Base-by-base conservation (phyloP, 179 eudicot species). In the Amaranthus tricolor region DNA sequence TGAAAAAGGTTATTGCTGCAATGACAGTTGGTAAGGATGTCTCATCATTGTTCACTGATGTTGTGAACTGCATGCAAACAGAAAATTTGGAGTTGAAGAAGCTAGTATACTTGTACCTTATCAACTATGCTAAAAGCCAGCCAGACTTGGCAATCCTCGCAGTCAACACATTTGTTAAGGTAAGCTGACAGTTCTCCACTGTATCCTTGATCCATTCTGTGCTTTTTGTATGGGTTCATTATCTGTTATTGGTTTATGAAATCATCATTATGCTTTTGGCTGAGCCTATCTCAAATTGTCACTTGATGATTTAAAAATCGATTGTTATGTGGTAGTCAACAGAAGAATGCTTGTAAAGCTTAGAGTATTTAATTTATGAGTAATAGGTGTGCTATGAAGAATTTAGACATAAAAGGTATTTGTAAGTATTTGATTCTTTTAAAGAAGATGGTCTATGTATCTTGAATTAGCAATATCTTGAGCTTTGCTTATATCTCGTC, bases 21-120 rank as follows among this genome's bases (percentile, higher is more conserved):
- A 95, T 95, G 99, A 95, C 99, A 48, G 99, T 95, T 74, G 99
- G 98, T 73, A 95, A 95, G 81, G 99, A 95, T 77, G 99, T 95
- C 24, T 95, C 98, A 49, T 95, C 99, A 19, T 84, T 95, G 75
- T 95, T 95, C 83, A 95, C 98, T 55, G 98, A 95, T 80, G 99
- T 95, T 80, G 96, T 95, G 79, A 95, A 93, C 77, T 95, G 98
- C 84, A 93, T 93, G 98, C 99, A 95, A 85, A 95, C 99, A 2
- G 99, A 95, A 79, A 93, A 93, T 76, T 81, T 93, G 94, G 98
- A 95, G 91, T 88, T 95, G 63, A 93, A 95, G 81, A 93, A 95
- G 85, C 97, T 95, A 75, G 99, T 95, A 51, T 95, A 95, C 79
- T 74, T 95, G 71, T 95, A 95, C 83, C 94, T 95, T 55, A 93